These are phyloP conservation scores for Marsdenia floribunda DNA, from an alignment of 257 asterid genomes.

Conservation along the genomic window DNA sequence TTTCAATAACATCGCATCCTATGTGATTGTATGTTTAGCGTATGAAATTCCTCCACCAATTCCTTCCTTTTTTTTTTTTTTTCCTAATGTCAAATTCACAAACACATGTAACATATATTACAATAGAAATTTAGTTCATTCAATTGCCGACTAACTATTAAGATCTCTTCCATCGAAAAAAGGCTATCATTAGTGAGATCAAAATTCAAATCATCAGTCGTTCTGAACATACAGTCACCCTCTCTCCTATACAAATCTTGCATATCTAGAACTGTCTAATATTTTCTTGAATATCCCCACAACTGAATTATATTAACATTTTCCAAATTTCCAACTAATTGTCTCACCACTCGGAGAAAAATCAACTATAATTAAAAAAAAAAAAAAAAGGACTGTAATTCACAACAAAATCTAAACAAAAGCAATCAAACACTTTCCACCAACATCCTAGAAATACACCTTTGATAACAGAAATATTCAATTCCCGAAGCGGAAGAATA, in stretches of 20 bases:
- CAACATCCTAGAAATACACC: slow-evolving; percentile 28
- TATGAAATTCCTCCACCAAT: neutral
- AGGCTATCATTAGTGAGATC: neutral
- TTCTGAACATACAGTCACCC: neutral
- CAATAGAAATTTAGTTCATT: neutral
- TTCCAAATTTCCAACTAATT: neutral
- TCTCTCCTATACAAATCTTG: neutral
- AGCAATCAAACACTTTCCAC: neutral
- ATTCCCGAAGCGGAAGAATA: slow-evolving; percentile 83
- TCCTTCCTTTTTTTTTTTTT: no score
- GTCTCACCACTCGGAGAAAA: neutral
- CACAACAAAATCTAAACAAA: neutral
- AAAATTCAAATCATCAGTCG: neutral
- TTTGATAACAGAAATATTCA: slow-evolving; percentile 70
- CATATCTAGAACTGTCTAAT: neutral
- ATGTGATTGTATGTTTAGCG: neutral
- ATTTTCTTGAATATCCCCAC: neutral
- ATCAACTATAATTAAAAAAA: neutral
- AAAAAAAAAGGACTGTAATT: neutral
- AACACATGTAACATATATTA: neutral
- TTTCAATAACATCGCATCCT: neutral
- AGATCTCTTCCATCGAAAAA: neutral
- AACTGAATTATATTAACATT: neutral
- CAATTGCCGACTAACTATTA: neutral
- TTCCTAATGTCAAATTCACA: no score